Conservation (phyloP, 2,329 filamentous ascomycete genomes). For the Aspergillus phoenicis region DNA sequence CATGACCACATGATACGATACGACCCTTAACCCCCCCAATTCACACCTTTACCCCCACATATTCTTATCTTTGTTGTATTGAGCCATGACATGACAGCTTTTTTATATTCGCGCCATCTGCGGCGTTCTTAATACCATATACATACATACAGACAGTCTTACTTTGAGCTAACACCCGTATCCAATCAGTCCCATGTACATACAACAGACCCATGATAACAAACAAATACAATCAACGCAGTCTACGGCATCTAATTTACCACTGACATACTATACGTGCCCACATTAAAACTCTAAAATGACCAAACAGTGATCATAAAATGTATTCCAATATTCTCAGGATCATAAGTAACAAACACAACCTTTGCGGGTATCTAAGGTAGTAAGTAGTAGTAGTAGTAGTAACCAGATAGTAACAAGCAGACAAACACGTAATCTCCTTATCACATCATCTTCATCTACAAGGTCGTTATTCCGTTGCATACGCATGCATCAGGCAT, state of each 20-base stretch:
- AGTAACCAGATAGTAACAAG: background rate
- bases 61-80: background rate
- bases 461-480: no score
- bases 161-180: no score
- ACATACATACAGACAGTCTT: no score
- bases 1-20: slow-evolving; percentile 17
- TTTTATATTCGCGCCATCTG: background rate
- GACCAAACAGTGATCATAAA: background rate
- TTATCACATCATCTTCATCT: slow-evolving; percentile 26
- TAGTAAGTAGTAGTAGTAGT: slow-evolving; percentile 14
- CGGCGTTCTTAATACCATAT: background rate
- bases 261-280: no score
- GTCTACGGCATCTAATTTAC: background rate
- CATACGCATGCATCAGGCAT: background rate
- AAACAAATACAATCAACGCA: no score
- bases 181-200: background rate
- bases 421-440: background rate
- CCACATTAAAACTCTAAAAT: no score
- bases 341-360: slow-evolving; percentile 13
- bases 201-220: background rate
- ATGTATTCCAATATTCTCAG: background rate
- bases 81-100: background rate
- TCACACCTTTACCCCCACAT: background rate
- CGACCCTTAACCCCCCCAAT: background rate
- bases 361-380: slow-evolving; percentile 21